A percentile compares a stretch with the other conserved stretches of the same genome.
Evolutionary conservation across 192 early-diverging fungal species (phyloP).

Genomic region (Umbelopsis ramanniana): DNA sequence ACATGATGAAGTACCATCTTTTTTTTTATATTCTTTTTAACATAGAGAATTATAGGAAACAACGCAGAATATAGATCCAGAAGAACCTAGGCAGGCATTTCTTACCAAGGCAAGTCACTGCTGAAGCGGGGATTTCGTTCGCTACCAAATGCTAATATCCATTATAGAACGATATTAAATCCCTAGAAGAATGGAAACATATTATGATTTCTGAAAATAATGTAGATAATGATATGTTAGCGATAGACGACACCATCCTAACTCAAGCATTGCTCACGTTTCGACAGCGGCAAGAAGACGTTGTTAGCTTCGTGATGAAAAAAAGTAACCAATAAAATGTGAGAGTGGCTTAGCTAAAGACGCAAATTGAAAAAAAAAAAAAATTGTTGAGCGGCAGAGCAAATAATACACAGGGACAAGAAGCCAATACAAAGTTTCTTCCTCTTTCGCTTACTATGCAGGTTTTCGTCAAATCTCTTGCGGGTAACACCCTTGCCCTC

Average conservation of each 20-base stretch:
- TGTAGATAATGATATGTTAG: background rate
- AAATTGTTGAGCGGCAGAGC: constrained; percentile 3
- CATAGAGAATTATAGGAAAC: background rate
- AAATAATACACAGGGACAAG: constrained; percentile 16
- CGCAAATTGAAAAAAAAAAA: constrained; percentile 5
- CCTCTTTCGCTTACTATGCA: constrained; percentile 47
- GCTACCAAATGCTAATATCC: background rate
- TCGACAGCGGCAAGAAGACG: background rate
- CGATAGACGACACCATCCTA: background rate
- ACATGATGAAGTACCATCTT: background rate
- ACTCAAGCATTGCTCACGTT: background rate
- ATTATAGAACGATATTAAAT: constrained; percentile 6
- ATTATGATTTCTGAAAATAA: background rate
- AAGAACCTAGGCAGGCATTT: background rate
- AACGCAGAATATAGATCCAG: background rate
- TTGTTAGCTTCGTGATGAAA: constrained; percentile 6
- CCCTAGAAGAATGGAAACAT: constrained; percentile 3
- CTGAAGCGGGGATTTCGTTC: background rate
- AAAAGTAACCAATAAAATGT: background rate
- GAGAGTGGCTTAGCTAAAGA: background rate
- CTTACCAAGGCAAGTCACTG: background rate
- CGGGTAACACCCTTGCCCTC: constrained; percentile 64
- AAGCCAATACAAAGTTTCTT: background rate
- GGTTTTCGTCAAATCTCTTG: constrained; percentile 67
- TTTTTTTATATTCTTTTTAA: background rate